Evolutionary conservation across 169 alveolate genomes (phyloP).

Genomic region (Eimeria sp.): DNA sequence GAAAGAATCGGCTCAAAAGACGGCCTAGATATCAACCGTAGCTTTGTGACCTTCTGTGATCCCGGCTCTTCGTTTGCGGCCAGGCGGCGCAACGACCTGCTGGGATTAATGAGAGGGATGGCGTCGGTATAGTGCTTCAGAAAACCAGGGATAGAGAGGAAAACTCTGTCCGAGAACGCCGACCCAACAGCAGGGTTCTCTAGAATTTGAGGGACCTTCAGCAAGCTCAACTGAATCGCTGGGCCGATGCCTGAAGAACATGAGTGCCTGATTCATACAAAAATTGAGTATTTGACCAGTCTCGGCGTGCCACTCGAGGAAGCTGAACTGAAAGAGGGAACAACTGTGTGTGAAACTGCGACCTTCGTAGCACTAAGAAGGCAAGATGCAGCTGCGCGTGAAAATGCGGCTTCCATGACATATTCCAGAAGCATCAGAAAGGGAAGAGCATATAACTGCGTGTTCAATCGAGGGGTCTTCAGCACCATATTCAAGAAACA

Average conservation of each 20-base stretch:
- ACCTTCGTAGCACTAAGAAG: background rate
- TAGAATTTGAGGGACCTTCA: conserved; percentile 38
- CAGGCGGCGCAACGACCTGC: conserved; percentile 41
- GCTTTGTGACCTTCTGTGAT: background rate
- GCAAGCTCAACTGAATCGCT: conserved; percentile 39
- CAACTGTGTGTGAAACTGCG: background rate
- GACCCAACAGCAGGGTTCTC: conserved; percentile 62
- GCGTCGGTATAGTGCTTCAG: conserved; percentile 79
- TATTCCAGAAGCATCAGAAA: too few species aligned
- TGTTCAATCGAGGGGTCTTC: too few species aligned
- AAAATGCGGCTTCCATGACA: too few species aligned
- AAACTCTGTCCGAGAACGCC: conserved; percentile 86
- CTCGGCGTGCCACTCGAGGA: background rate
- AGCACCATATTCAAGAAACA: background rate
- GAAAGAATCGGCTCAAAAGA: conserved; percentile 56
- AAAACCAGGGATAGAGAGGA: conserved; percentile 86
- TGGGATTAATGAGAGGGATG: conserved; percentile 48
- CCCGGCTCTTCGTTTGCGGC: conserved; percentile 1
- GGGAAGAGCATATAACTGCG: too few species aligned
- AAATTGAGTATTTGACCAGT: background rate
- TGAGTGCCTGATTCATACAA: background rate
- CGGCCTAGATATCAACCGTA: background rate
- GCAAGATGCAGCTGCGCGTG: too few species aligned
- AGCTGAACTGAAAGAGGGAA: background rate
- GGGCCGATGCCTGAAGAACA: conserved; percentile 27